These are phyloP conservation scores for Lecanicillium sp. DNA, from an alignment of 2,329 filamentous ascomycete species.

Conservation along the genomic window DNA sequence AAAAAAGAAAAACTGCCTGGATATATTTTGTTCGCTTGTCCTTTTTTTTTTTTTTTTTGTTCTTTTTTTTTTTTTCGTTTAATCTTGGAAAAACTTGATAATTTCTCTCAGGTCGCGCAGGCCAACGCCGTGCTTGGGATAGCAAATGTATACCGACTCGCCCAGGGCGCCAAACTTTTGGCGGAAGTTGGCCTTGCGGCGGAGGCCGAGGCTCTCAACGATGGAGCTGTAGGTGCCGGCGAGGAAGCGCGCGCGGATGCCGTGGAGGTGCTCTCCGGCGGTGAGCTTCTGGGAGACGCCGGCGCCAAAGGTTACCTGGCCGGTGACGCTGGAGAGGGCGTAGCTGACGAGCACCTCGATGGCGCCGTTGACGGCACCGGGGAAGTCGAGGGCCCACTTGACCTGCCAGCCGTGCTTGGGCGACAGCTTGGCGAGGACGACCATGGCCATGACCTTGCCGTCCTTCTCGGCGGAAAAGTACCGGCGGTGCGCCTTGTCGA, in stretches of 20 bases:
- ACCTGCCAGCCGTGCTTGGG: conserved; percentile 85
- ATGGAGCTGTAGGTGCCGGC: conserved; percentile 77
- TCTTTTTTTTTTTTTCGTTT: conserved; percentile 21
- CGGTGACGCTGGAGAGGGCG: conserved; percentile 49
- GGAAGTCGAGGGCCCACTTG: conserved; percentile 95
- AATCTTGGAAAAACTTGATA: conserved; percentile 82
- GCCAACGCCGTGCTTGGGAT: conserved; percentile 78
- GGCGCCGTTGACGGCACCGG: conserved; percentile 73
- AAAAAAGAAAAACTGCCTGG: not conserved
- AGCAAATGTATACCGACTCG: conserved; percentile 84
- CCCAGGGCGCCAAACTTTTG: conserved; percentile 83
- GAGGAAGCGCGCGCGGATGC: conserved; percentile 73
- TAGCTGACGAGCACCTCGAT: conserved; percentile 79
- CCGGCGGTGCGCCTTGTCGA: conserved; percentile 73
- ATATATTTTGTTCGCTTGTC: not conserved
- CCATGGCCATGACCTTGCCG: conserved; percentile 66
- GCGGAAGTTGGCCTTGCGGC: conserved; percentile 81
- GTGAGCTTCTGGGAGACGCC: conserved; percentile 70
- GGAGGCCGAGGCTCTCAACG: conserved; percentile 74
- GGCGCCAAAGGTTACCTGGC: conserved; percentile 75
- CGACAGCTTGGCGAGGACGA: conserved; percentile 76
- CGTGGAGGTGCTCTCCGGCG: conserved; percentile 75
- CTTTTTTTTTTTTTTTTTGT: not conserved
- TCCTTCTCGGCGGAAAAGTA: conserved; percentile 79
- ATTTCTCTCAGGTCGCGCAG: conserved; percentile 79